Conservation (phyloP, 2,329 filamentous ascomycete species). For the Fusarium humuli region DNA sequence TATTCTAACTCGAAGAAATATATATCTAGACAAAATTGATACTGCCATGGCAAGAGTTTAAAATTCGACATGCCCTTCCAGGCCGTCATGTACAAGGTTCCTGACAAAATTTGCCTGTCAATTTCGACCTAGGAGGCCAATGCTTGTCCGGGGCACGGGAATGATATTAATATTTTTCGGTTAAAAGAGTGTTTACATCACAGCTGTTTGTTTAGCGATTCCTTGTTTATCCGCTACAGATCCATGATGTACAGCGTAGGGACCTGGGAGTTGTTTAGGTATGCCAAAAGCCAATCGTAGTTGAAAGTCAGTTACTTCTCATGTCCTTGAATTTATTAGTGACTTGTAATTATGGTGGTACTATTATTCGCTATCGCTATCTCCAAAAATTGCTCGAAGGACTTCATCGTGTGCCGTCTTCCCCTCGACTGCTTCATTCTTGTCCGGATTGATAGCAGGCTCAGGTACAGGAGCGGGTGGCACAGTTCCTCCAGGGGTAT, state of each 20-base stretch:
- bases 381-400: slow-evolving; percentile 93
- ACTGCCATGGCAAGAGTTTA: neutral
- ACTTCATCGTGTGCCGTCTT: slow-evolving; percentile 82
- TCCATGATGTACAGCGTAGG: neutral
- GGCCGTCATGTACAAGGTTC: neutral
- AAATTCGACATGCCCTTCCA: neutral
- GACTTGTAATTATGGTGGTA: slow-evolving; percentile 3
- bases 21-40: neutral
- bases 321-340: neutral
- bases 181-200: slow-evolving; percentile 3
- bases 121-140: neutral
- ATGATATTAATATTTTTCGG: slow-evolving; percentile 4
- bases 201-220: neutral
- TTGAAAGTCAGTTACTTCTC: neutral
- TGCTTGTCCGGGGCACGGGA: neutral
- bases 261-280: neutral
- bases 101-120: neutral
- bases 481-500: slow-evolving; percentile 2
- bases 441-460: slow-evolving; percentile 70
- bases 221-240: neutral
- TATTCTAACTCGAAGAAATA: neutral
- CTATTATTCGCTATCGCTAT: slow-evolving; percentile 75
- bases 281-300: neutral
- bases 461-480: slow-evolving; percentile 20
- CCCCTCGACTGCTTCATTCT: slow-evolving; percentile 75